Evolutionary conservation across 2,329 filamentous ascomycete genomes (phyloP), one percentile per base, ranked within the genome.

Genomic region (Zymoseptoria ardabiliae): DNA sequence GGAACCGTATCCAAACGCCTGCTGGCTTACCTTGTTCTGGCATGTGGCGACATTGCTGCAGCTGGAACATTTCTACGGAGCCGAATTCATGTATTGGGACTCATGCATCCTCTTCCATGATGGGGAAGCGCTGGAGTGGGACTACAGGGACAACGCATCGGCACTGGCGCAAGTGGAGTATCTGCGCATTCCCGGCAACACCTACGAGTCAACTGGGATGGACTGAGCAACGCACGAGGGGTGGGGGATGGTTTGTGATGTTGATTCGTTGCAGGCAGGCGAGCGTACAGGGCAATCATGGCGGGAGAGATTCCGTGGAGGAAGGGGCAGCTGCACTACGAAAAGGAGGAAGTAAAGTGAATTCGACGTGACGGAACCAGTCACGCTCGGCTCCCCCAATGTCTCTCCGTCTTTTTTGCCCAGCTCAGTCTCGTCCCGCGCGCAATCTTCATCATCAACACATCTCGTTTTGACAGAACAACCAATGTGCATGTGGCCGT

Each of bases 401-500:
- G 35, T 45, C 35, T 45, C 35, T 45, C 13, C 20, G 17, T 51
- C 20, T 22, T 11, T 51, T 51, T 22, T n/a, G 17, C 17, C 50
- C 5, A 51, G 22, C 50, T 51, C 50, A 51, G 2, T 51, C 50
- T 21, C 50, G 9, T 21, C 45, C 35, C 35, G 17, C 35, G 35
- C 35, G 35, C 13, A 45, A 5, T 45, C 17, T 6, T 13, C 35
- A 45, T 45, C 35, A 17, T 45, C 35, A 45, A 17, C 17, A 2
- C 11, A 13, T 17, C 35, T 45, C 35, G 22, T 22, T 19, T 51
- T 51, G 9, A 51, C 50, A 20, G 2, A 51, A 9, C 50, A 21
- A 2, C 4, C 50, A 51, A 63, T 63, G 61, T 71, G 68, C 60
- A 23, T 53, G 51, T 72, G 69, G 68, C 69, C 68, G 6, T 71